Percentiles rank a stretch among this genome's conserved stretches.
phyloP scores from a whole-genome alignment of 306 rosid genomes.

The Coriaria nepalensis region DNA sequence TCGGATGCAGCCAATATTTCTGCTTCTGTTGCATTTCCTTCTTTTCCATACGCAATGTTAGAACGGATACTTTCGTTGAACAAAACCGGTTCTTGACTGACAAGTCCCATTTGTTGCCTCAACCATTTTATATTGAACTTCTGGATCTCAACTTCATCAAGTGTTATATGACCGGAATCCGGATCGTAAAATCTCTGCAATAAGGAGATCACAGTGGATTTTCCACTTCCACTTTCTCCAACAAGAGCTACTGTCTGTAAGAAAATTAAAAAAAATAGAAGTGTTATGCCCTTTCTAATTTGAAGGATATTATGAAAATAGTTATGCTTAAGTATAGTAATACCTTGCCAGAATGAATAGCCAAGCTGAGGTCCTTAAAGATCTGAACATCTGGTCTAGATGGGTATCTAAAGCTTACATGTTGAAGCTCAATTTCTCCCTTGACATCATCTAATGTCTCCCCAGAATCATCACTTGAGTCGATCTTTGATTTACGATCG shows the following conservation, averaged over 20 bases:
- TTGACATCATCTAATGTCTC: constrained; percentile 30
- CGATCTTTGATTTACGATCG: constrained; percentile 43
- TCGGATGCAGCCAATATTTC: constrained; percentile 62
- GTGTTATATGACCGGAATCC: constrained; percentile 44
- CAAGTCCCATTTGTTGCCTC: constrained; percentile 68
- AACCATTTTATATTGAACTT: constrained; percentile 57
- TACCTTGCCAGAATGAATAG: constrained; percentile 61
- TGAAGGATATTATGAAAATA: neutral
- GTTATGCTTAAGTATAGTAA: neutral
- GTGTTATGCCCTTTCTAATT: neutral
- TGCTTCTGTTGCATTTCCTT: constrained; percentile 35
- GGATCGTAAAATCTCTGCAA: constrained; percentile 67
- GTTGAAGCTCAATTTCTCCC: constrained; percentile 44
- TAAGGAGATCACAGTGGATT: constrained; percentile 62
- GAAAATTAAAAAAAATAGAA: constrained; percentile 10
- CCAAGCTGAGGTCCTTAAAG: constrained; percentile 46
- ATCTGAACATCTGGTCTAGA: constrained; percentile 44
- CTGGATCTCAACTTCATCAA: constrained; percentile 48
- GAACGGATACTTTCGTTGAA: constrained; percentile 67
- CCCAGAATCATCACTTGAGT: constrained; percentile 42
- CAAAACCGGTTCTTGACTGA: constrained; percentile 66
- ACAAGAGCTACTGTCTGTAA: constrained; percentile 71
- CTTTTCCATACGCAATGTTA: constrained; percentile 61
- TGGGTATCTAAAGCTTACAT: constrained; percentile 64
- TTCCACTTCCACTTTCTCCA: constrained; percentile 85